Evolutionary conservation across 768 basidiomycete species (phyloP), one percentile per base, ranked within the genome.

Genomic region (Termitomyces sp.): DNA sequence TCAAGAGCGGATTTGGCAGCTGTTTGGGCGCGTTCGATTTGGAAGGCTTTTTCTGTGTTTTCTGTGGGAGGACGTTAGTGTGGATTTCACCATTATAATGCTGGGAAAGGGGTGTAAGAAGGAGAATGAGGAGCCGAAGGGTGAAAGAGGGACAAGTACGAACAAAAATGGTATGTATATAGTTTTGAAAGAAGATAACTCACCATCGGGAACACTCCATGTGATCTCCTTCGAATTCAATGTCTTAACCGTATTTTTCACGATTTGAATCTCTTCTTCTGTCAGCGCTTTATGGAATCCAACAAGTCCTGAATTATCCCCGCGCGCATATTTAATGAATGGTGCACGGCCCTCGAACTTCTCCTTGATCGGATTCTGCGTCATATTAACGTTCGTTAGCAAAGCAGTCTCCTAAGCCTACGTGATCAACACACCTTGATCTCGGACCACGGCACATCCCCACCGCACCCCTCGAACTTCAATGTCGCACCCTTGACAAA

Each of bases 21-120:
- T 17, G 78, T 76, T 59, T 86, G 81, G 2, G 89, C 89, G 11
- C 90, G 86, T 66, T 90, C 85, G 29, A 90, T 75, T 65, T 88
- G 86, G 73, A 90, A 90, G 1, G 73, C 72, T 64, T 84, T 86
- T 63, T 91, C 89, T 47, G 82, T 82, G 25, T 84, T 83, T 77
- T 90, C 90, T 89, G 60, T 58, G 5, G 5, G 4, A 27, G 6
- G 49, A 59, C 56, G 44, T 54, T 43, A 54, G n/a, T 19, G 5
- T 29, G 19, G 7, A n/a, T 9, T 6, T 12, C 25, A 29, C 25
- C 12, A 1, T 9, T 10, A 17, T 31, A 17, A 2, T 3, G 38
- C 17, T 1, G 3, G n/a, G 11, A 17, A 5, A 35, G 41, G 21
- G 9, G 49, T 14, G 2, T 2, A 25, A 11, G 17, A 40, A 16